Evolutionary conservation across 371 early-diverging fungal genomes (phyloP), one percentile per base, ranked within the genome.

Genomic region (Syncephalastrum sp.): DNA sequence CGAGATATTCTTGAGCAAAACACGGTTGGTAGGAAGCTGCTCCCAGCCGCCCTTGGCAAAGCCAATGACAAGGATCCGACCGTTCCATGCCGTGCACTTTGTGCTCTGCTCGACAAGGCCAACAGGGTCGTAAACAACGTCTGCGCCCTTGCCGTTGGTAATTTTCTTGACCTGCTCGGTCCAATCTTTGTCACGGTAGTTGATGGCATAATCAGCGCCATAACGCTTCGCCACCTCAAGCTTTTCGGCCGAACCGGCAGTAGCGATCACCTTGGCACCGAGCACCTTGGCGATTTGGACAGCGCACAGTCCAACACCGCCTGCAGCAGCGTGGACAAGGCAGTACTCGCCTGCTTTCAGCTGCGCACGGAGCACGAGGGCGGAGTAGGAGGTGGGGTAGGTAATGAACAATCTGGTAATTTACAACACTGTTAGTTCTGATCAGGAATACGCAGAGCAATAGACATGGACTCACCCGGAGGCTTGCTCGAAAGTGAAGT

Each of bases 181-280:
- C 94, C 94, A 95, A 57, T 88, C 83, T 62, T 83, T 73, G 25
- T 89, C 88, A 16, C 83, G 77, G 70, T 94, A 94, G 65, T 92
- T 91, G 54, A 95, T 75, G 15, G 70, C 86, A 47, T 78, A 75
- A 60, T 94, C 93, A 0, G 95, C 93, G 1, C 94, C 94, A 42
- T 81, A 77, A 19, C 61, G 63, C 47, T 77, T 72, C 17, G 87
- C 88, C 25, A 93, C 71, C 23, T 79, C 81, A 7, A 91, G 74
- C 59, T 95, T 95, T 16, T 83, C 87, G 38, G 70, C 61, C 24
- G 89, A 85, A 6, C 91, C 90, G 1, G 88, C 91, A 5, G 93
- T 92, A 2, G 91, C 94, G 67, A 95, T 91, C 7, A 94, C 94
- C 10, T 73, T 85, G 5, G 93, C 93, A 14, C 95, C 95, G 14